phyloP scores from a whole-genome alignment of 2,329 filamentous ascomycete species.

The Nemania abortiva region DNA sequence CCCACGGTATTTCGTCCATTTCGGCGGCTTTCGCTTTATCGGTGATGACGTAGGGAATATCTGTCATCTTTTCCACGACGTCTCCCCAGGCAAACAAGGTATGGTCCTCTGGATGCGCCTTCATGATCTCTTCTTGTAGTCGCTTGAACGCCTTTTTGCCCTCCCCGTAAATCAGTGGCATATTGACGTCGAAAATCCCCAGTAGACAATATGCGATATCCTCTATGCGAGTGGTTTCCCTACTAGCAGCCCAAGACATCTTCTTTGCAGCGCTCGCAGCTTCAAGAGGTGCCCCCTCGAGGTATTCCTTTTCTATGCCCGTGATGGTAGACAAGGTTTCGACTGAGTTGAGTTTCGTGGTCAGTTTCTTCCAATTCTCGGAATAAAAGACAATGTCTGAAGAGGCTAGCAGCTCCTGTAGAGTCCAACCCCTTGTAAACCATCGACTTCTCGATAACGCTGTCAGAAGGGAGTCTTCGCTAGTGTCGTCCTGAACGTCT shows the following conservation, averaged over 20 bases:
- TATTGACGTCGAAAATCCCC: conserved; percentile 49
- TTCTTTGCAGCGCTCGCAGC: conserved; percentile 41
- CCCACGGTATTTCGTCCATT: conserved; percentile 25
- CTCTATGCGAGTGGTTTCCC: conserved; percentile 45
- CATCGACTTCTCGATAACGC: conserved; percentile 21
- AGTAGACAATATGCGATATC: conserved; percentile 48
- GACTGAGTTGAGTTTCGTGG: conserved; percentile 41
- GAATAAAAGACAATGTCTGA: conserved; percentile 42
- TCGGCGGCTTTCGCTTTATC: conserved; percentile 1
- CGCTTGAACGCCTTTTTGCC: conserved; percentile 45
- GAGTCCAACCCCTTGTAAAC: conserved; percentile 20
- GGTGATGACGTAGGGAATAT: conserved; percentile 13
- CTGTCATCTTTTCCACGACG: conserved; percentile 12
- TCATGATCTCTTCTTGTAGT: conserved; percentile 46
- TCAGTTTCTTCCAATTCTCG: conserved; percentile 38
- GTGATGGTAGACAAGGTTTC: conserved; percentile 39
- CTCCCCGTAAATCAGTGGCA: conserved; percentile 50
- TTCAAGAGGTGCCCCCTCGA: conserved; percentile 32
- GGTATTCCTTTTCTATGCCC: conserved; percentile 38
- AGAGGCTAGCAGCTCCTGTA: conserved; percentile 43
- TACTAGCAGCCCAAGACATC: conserved; percentile 48
- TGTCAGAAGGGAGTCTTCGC: not conserved
- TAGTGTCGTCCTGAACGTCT: conserved; percentile 35
- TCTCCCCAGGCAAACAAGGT: conserved; percentile 44
- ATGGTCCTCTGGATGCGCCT: conserved; percentile 42